Base-by-base conservation (phyloP, 352 stramenopile species). In the Phytophthora pseudosyringae region DNA sequence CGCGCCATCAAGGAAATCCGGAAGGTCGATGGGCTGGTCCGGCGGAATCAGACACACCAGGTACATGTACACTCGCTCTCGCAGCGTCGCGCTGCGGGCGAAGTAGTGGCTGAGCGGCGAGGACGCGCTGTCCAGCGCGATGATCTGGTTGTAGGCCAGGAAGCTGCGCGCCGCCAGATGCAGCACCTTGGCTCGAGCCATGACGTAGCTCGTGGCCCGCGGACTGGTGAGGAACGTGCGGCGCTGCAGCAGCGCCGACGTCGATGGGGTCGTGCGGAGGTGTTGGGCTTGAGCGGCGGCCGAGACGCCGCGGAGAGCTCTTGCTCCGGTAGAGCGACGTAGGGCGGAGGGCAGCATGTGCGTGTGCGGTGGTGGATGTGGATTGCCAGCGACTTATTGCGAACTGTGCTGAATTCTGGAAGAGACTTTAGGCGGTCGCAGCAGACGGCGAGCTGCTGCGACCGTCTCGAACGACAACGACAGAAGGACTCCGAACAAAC, bases 11-110 rank as follows among this genome's bases (percentile, higher is more conserved):
- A 85, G 41, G 59, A 85, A 81, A 44, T 76, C 64, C 8, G 59
- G 56, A 33, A 85, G 56, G 56, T 85, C 59, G 49, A 85, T 67
- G 11, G 76, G 67, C 33, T 76, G 73, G 15, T 85, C 76, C 1
- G 76, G 70, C 8, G 69, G 70, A 29, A 81, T 59, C 13, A 76
- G 73, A 38, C 66, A 73, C n/a, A 80, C 64, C 31, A 79, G 61
- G 39, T 74, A 81, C 76, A 84, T 84, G 61, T 69, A 80, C 44
- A 73, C 69, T 28, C 75, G 72, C 55, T 84, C 72, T 32, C 75
- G 59, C 38, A 73, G 55, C 16, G 49, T 72, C 13, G 65, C 40
- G 29, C 46, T 62, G 26, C 54, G 59, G 2, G 58, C 49, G 43
- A 84, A 81, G 57, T 69, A 59, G 12, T 49, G 49, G 46, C 52